Conservation (phyloP, 257 asterid species). For the Salvia rosmarinus region DNA sequence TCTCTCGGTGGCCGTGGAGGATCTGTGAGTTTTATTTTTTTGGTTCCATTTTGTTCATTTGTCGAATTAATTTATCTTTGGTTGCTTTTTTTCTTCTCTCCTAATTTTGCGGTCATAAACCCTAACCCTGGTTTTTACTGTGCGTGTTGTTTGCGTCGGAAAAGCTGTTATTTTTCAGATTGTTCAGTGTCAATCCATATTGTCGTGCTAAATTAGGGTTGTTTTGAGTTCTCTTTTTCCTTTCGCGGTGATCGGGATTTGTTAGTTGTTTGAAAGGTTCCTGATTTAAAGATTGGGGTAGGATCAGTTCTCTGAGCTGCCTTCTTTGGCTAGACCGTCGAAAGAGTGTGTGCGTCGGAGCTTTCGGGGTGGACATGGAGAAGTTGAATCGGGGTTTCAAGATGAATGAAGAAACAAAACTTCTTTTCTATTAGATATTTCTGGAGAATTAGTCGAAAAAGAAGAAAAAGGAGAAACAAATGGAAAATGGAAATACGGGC, state of each 20-base stretch:
- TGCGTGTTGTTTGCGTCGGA: neutral
- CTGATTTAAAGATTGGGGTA: neutral
- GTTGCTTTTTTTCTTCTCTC: neutral
- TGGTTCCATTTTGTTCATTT: neutral
- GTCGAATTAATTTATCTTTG: neutral
- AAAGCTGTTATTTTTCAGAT: neutral
- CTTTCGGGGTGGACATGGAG: neutral
- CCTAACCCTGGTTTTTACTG: slow-evolving; percentile 28
- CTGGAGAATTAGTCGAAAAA: neutral
- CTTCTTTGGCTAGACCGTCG: neutral
- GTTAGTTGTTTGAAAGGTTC: neutral
- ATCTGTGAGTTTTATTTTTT: slow-evolving; percentile 50
- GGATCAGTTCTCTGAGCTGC: neutral
- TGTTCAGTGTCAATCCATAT: neutral
- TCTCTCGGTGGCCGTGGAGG: slow-evolving; percentile 95
- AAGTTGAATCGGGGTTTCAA: slow-evolving; percentile 7
- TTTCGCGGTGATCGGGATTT: slow-evolving; percentile 1
- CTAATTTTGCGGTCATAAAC: slow-evolving; percentile 1
- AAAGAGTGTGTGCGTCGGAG: slow-evolving; percentile 1
- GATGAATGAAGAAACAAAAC: neutral
- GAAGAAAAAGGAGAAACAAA: neutral
- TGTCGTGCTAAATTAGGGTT: slow-evolving; percentile 32
- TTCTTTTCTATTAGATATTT: slow-evolving; percentile 7
- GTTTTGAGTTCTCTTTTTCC: slow-evolving; percentile 1
- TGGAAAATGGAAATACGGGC: neutral